phyloP scores from a whole-genome alignment of 2,329 filamentous ascomycete genomes.

The Xenoacremonium recifei region DNA sequence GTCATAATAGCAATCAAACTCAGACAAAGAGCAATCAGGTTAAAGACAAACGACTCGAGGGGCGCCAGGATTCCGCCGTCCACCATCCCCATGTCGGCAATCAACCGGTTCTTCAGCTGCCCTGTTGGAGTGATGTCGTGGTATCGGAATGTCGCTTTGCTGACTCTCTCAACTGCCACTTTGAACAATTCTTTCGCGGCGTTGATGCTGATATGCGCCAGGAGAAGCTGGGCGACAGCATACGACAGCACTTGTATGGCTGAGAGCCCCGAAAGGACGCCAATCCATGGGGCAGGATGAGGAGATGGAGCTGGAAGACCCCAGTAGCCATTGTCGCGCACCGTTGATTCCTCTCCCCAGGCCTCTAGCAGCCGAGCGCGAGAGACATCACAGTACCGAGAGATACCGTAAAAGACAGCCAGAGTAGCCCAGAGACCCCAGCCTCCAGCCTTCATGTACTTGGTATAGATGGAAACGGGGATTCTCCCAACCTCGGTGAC shows the following conservation, averaged over 20 bases:
- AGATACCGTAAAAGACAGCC: constrained; percentile 60
- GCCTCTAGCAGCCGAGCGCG: constrained; percentile 81
- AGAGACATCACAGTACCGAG: constrained; percentile 62
- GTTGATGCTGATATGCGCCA: constrained; percentile 75
- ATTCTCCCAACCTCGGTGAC: constrained; percentile 62
- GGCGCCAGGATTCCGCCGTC: constrained; percentile 81
- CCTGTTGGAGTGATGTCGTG: constrained; percentile 90
- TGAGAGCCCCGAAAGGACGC: constrained; percentile 67
- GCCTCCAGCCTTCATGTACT: constrained; percentile 79
- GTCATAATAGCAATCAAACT: constrained; percentile 76
- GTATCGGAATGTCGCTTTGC: constrained; percentile 81
- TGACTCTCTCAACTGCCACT: constrained; percentile 70
- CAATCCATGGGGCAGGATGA: constrained; percentile 72
- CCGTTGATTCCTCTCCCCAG: constrained; percentile 66
- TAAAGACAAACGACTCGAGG: constrained; percentile 69
- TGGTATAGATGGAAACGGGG: constrained; percentile 74
- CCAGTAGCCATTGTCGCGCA: constrained; percentile 19
- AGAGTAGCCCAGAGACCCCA: constrained; percentile 70
- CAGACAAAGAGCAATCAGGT: constrained; percentile 68
- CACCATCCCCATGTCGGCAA: constrained; percentile 84
- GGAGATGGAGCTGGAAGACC: constrained; percentile 59
- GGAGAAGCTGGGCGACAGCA: constrained; percentile 61
- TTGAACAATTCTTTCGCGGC: constrained; percentile 75
- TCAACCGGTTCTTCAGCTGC: constrained; percentile 87
- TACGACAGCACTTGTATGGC: constrained; percentile 58